Evolutionary conservation across 202 grass and related monocot genomes (phyloP), one percentile per base, ranked within the genome.

Genomic region (Schoenoplectus triqueter): DNA sequence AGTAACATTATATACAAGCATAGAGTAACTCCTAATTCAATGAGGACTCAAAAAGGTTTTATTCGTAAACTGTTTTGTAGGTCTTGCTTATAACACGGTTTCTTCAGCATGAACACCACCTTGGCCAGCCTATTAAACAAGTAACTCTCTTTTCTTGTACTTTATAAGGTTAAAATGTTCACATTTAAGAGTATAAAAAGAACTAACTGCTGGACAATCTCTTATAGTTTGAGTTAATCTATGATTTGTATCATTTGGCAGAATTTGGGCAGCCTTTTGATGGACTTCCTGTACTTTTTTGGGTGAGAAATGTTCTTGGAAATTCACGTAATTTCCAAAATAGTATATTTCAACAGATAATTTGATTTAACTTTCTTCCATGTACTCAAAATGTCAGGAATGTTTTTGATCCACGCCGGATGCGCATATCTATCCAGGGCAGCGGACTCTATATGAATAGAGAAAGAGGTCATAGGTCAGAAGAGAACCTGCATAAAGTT

Each of bases 81-180:
- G 91, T 98, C 9, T 86, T 98, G 69, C 85, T 98, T 81, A 95
- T 98, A 83, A 92, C 88, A 86, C 88, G 95, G 50, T 95, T 98
- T 95, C 95, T 98, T 84, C 95, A 98, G 84, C 95, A 98, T 92
- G 91, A 98, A 79, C 95, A 95, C 91, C 95, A 98, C 87, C 88
- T 91, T 86, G 93, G 90, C 69, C 90, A 86, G 68, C 89, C 89
- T 75, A 92, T 88, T 73, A 98, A 92, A 88, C 93, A 94, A 91
- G 95, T 98, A 93, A 86, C 70, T 56, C 81, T 80, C 9, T 57
- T 81, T 87, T 66, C 67, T 73, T 73, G 14, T 86, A 52, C 13
- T 18, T 47, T 66, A 67, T 52, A 70, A 68, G 52, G 7, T 50
- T 39, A 75, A 21, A 41, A 82, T 85, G 22, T 40, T 88, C 21